Base-by-base conservation (phyloP, 2,329 filamentous ascomycete genomes). In the Colletotrichum somersetense region DNA sequence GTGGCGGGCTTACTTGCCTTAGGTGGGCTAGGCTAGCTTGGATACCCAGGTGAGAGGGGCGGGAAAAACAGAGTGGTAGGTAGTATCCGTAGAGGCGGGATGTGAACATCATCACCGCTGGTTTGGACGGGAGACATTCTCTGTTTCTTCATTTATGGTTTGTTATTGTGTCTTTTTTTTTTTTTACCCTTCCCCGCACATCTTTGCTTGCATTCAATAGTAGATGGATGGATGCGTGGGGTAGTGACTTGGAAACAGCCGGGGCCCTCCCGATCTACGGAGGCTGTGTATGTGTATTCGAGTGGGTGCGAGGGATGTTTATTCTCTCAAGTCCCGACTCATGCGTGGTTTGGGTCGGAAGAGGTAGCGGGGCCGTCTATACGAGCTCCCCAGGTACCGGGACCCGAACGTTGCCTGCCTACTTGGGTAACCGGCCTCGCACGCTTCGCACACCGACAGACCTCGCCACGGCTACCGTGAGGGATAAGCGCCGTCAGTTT, bases 51-150 rank as follows among this genome's bases (percentile, higher is more conserved):
- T 26, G 16, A 55, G 38, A 44, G 23, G 46, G 46, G n/a, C 46
- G n/a, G 46, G 46, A 23, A 48, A 48, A 23, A 48, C n/a, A 23
- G n/a, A 48, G 44, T 46, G 18, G 18, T 20, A 20, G 44, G 44
- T 16, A 42, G 4, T 59, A 30, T 26, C 42, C 11, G 23, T 33
- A 12, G 46, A 62, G 46, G 5, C 58, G n/a, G 59, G 30, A 35
- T 14, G n/a, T 14, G n/a, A 52, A 40, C 14, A 30, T 62, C 59
- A 62, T 62, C 59, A 62, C 59, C 59, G 59, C 59, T 40, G 46
- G 44, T 52, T 40, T 23, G 44, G 59, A 48, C 3, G 30, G 59
- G 44, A 30, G 8, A 23, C 23, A 8, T 62, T 46, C 16, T 48
- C 20, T 18, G 42, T 4, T 8, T 30, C 10, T 35, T 10, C 6